Percentiles rank a stretch among this genome's conserved stretches.
phyloP scores from a whole-genome alignment of 176 grass and related monocot species.

The Eragrostis nindensis region DNA sequence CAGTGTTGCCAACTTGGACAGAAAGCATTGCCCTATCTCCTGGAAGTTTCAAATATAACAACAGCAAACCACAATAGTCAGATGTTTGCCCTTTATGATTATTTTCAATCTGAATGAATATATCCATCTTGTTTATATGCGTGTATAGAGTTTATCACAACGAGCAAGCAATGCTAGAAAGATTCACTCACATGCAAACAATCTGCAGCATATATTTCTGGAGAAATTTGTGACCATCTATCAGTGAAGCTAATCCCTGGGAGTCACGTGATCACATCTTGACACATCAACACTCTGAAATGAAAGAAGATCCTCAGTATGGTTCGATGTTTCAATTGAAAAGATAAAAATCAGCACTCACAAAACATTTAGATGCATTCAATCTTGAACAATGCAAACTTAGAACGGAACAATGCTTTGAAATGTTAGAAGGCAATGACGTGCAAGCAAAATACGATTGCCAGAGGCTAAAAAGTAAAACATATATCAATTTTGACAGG shows the following conservation, averaged over 20 bases:
- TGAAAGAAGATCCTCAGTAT: conserved; percentile 12
- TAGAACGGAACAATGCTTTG: neutral
- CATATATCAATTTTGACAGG: conserved; percentile 1
- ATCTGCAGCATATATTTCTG: conserved; percentile 75
- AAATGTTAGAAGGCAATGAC: neutral
- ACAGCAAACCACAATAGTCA: conserved; percentile 33
- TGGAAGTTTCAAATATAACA: conserved; percentile 45
- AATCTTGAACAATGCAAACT: neutral
- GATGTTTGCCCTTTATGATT: neutral
- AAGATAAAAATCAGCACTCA: conserved; percentile 1
- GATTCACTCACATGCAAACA: conserved; percentile 68
- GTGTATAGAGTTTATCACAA: conserved; percentile 8
- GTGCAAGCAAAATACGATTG: neutral
- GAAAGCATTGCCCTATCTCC: conserved; percentile 67
- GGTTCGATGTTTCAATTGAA: neutral
- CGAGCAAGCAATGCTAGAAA: neutral
- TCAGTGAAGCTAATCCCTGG: conserved; percentile 66
- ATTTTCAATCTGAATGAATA: neutral
- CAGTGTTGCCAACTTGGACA: conserved; percentile 68
- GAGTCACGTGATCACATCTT: conserved; percentile 86
- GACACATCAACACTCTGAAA: conserved; percentile 90
- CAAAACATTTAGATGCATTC: conserved; percentile 11
- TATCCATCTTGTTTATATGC: neutral
- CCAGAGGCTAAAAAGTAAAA: conserved; percentile 11
- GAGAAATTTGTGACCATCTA: conserved; percentile 71